Evolutionary conservation across 2,329 filamentous ascomycete genomes (phyloP), one percentile per base, ranked within the genome.

Genomic region (Botrytis aclada): DNA sequence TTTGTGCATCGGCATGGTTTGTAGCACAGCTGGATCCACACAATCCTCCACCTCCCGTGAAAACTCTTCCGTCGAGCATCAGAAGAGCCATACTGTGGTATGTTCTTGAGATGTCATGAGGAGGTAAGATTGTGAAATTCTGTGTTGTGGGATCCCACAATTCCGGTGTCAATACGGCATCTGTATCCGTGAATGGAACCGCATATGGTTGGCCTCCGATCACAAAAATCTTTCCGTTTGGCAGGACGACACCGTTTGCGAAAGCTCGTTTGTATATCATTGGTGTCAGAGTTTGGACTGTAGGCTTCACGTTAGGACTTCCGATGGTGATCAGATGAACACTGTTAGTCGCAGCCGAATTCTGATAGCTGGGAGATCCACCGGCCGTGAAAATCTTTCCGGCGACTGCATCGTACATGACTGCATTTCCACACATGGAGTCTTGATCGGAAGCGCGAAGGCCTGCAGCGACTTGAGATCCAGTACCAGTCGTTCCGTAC

Each of bases 331-430:
- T 84, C 74, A 88, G 76, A 76, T 87, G 84, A 0, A 86, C 85
- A 73, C 83, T 83, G 9, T 79, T 80, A 0, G 83, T 84, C 1
- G 84, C 84, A 10, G 79, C 74, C n/a, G 80, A 80, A 69, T 83
- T 75, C 41, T 84, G 80, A 75, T 88, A 89, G 47, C 82, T 80
- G 0, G 83, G 80, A 0, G 84, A 80, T 14, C 87, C 88, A 16
- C 88, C 88, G 22, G 83, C 80, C 0, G 86, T 84, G 3, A 89
- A 80, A 45, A 89, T 88, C 78, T 88, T 88, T 45, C 88, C 88
- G 1, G 77, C 78, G 0, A 81, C 78, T 62, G 87, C 86, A 76
- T 89, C 87, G 75, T 86, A 89, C 87, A 90, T 89, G 74, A 87
- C 83, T 8, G 84, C 84, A 65, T 84, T 85, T 20, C 87, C 88